These are phyloP conservation scores for Hirschioporus abietinus DNA, from an alignment of 768 basidiomycete species.

Conservation along the genomic window DNA sequence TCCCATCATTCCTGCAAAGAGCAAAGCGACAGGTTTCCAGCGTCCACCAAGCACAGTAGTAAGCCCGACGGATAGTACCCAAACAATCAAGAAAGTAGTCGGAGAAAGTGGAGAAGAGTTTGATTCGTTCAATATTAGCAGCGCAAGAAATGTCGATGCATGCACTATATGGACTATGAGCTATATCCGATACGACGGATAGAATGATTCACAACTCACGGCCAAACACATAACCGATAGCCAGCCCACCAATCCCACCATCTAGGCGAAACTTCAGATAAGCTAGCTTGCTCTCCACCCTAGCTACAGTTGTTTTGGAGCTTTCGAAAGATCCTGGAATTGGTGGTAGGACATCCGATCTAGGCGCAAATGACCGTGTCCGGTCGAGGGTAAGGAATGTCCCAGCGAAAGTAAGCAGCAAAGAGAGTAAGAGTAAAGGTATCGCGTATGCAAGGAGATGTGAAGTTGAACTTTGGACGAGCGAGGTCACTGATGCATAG, in stretches of 20 bases:
- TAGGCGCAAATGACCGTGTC: constrained; percentile 53
- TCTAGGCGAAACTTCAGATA: constrained; percentile 39
- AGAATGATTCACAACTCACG: constrained; percentile 31
- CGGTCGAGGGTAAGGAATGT: constrained; percentile 68
- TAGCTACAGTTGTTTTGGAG: neutral
- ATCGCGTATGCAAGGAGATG: constrained; percentile 53
- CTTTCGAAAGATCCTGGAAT: constrained; percentile 10
- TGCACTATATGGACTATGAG: constrained; percentile 36
- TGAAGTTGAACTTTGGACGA: constrained; percentile 27
- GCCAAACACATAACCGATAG: constrained; percentile 54
- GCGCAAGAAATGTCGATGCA: constrained; percentile 51
- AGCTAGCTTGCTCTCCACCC: constrained; percentile 16
- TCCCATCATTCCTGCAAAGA: constrained; percentile 45
- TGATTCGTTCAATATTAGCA: constrained; percentile 50
- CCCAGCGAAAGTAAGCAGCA: constrained; percentile 59
- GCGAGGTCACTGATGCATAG: neutral
- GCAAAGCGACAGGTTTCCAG: constrained; percentile 46
- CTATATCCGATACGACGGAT: constrained; percentile 2
- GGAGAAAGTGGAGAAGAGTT: constrained; percentile 37
- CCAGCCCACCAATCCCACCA: constrained; percentile 61
- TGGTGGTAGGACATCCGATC: constrained; percentile 26
- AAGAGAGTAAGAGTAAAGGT: constrained; percentile 54
- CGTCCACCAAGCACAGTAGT: constrained; percentile 48
- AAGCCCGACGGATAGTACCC: constrained; percentile 47
- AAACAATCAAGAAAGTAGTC: constrained; percentile 53